phyloP scores from a whole-genome alignment of 441 rosid genomes.

The Jatropha multifida region DNA sequence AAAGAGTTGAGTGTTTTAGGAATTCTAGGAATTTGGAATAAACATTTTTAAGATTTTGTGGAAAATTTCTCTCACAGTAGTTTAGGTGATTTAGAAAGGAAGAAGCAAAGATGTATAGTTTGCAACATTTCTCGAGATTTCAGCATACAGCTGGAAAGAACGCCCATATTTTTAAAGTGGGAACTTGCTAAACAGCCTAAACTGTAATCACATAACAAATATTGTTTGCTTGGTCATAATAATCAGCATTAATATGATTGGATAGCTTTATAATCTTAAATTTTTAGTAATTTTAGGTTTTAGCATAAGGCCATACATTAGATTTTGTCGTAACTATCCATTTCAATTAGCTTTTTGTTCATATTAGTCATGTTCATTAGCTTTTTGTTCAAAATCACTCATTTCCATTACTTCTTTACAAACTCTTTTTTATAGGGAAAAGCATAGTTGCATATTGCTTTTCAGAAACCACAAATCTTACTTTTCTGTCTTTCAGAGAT shows the following conservation, averaged over 20 bases:
- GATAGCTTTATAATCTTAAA: not conserved
- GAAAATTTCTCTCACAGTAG: too few species aligned
- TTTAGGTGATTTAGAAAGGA: too few species aligned
- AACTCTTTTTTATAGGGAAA: not conserved
- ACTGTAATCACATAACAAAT: not conserved
- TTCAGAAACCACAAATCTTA: not conserved
- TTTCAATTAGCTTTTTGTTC: too few species aligned
- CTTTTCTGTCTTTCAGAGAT: not conserved
- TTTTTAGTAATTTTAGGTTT: not conserved
- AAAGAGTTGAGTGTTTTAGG: not conserved
- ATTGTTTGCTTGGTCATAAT: not conserved
- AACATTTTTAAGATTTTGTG: too few species aligned
- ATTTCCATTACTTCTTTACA: not conserved
- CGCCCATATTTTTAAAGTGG: not conserved
- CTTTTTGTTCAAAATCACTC: too few species aligned
- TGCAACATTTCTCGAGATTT: not conserved
- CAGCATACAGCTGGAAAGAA: not conserved
- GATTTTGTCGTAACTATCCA: not conserved
- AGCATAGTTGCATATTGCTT: not conserved
- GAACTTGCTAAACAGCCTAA: not conserved
- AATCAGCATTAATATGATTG: not conserved
- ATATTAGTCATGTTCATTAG: too few species aligned
- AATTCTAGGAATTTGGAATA: not conserved
- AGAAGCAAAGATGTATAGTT: not conserved
- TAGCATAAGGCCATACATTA: not conserved